These are phyloP conservation scores for Phytophthora idaei DNA, from an alignment of 352 stramenopile genomes.

Conservation along the genomic window DNA sequence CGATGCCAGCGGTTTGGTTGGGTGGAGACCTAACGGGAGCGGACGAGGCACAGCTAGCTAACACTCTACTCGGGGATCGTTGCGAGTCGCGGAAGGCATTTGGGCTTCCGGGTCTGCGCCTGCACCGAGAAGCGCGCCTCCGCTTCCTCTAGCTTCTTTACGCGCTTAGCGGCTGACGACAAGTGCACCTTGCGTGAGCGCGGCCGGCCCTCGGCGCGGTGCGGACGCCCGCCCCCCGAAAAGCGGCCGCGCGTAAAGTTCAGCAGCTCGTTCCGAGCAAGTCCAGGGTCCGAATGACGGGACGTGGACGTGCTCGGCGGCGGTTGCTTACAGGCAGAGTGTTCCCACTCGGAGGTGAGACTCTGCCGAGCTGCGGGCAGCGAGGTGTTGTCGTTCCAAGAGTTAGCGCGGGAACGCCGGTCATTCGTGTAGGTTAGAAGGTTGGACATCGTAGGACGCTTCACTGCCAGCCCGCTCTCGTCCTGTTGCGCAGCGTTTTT, in stretches of 20 bases:
- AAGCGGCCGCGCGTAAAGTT: constrained; percentile 68
- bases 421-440: constrained; percentile 56
- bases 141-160: constrained; percentile 84
- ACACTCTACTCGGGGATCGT: constrained; percentile 54
- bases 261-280: constrained; percentile 69
- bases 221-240: constrained; percentile 36
- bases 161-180: constrained; percentile 81
- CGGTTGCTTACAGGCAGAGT: constrained; percentile 49
- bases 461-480: constrained; percentile 43
- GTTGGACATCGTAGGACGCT: constrained; percentile 55
- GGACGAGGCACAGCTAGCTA: constrained; percentile 8
- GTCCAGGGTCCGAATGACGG: constrained; percentile 76
- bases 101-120: constrained; percentile 37
- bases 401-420: constrained; percentile 46
- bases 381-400: constrained; percentile 59
- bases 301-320: constrained; percentile 33
- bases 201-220: constrained; percentile 49
- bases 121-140: constrained; percentile 68
- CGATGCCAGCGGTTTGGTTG: constrained; percentile 25
- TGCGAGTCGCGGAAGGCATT: constrained; percentile 47
- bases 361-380: constrained; percentile 30
- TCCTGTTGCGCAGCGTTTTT: constrained; percentile 24
- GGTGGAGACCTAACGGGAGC: constrained; percentile 10
- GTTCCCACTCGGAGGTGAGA: constrained; percentile 56
- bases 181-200: constrained; percentile 74